These are phyloP conservation scores for Orbilia ellipsospora DNA, from an alignment of 2,329 filamentous ascomycete genomes.

Conservation along the genomic window DNA sequence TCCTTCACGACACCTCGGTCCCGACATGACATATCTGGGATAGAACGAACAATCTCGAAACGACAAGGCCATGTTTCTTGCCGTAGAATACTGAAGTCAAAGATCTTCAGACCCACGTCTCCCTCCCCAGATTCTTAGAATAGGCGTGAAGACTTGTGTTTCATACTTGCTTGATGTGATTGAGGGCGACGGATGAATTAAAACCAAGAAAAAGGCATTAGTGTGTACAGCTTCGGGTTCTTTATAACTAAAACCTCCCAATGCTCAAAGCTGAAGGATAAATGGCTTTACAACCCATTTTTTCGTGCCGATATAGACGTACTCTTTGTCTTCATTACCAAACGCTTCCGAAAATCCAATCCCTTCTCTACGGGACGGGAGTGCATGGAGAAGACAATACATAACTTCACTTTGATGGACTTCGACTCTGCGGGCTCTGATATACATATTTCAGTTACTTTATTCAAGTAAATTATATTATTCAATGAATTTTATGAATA, in stretches of 20 bases:
- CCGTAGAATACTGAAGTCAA: conserved; percentile 36
- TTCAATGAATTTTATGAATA: conserved; percentile 2
- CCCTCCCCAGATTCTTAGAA: conserved; percentile 13
- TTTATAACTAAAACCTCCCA: conserved; percentile 63
- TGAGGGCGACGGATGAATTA: background rate
- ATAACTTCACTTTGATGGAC: conserved; percentile 60
- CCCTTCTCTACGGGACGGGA: conserved; percentile 67
- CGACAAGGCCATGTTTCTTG: conserved; percentile 8
- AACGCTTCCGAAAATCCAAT: conserved; percentile 67
- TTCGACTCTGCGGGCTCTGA: background rate
- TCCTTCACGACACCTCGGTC: conserved; percentile 25
- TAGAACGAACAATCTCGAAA: background rate
- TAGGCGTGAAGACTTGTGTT: conserved; percentile 12
- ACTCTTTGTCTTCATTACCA: conserved; percentile 71
- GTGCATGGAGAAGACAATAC: conserved; percentile 75
- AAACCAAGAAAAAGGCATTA: conserved; percentile 62
- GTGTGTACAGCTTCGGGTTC: conserved; percentile 67
- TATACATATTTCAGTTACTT: background rate
- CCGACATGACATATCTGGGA: conserved; percentile 9
- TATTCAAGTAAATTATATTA: background rate
- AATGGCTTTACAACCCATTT: conserved; percentile 58
- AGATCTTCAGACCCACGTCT: conserved; percentile 20
- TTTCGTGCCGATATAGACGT: conserved; percentile 67
- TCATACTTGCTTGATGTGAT: background rate
- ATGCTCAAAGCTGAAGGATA: conserved; percentile 59